Evolutionary conservation across 2,329 filamentous ascomycete genomes (phyloP).

Genomic region (Byssoonygena ceratinophila): DNA sequence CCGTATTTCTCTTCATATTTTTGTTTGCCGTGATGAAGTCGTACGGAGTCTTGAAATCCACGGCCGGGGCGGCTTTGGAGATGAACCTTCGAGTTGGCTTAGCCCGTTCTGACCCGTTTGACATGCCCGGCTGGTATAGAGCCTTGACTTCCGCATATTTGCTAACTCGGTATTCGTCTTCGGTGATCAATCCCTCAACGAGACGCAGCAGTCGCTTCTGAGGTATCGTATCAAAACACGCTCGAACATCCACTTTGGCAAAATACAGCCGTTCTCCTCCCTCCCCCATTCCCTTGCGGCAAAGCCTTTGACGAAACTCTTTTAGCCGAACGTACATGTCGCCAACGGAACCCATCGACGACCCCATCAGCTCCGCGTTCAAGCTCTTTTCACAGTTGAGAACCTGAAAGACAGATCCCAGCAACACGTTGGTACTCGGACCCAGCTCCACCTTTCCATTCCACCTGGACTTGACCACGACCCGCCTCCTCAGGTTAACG

Average conservation of each 20-base stretch:
- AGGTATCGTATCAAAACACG: slow-evolving; percentile 92
- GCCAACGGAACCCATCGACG: slow-evolving; percentile 67
- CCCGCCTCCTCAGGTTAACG: slow-evolving; percentile 65
- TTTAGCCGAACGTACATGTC: slow-evolving; percentile 69
- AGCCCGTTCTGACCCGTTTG: slow-evolving; percentile 9
- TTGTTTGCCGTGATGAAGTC: slow-evolving; percentile 30
- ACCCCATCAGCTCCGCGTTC: slow-evolving; percentile 56
- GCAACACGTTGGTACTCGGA: slow-evolving; percentile 56
- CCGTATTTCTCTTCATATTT: slow-evolving; percentile 45
- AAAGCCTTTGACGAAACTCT: slow-evolving; percentile 46
- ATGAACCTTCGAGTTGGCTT: slow-evolving; percentile 41
- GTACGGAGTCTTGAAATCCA: slow-evolving; percentile 38
- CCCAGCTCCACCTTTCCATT: slow-evolving; percentile 48
- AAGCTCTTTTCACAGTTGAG: slow-evolving; percentile 63
- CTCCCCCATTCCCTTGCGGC: not conserved
- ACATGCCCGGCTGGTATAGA: slow-evolving; percentile 23
- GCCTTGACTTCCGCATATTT: slow-evolving; percentile 65
- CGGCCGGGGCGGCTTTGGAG: slow-evolving; percentile 39
- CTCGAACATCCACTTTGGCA: slow-evolving; percentile 81
- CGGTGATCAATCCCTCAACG: slow-evolving; percentile 47
- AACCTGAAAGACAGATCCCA: slow-evolving; percentile 64
- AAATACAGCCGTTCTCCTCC: slow-evolving; percentile 53
- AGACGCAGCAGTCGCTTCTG: slow-evolving; percentile 62
- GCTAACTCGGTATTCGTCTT: slow-evolving; percentile 57
- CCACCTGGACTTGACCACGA: slow-evolving; percentile 33